These are phyloP conservation scores for Cutaneotrichosporon cavernicola DNA, from an alignment of 1,284 basidiomycete species.

Conservation along the genomic window DNA sequence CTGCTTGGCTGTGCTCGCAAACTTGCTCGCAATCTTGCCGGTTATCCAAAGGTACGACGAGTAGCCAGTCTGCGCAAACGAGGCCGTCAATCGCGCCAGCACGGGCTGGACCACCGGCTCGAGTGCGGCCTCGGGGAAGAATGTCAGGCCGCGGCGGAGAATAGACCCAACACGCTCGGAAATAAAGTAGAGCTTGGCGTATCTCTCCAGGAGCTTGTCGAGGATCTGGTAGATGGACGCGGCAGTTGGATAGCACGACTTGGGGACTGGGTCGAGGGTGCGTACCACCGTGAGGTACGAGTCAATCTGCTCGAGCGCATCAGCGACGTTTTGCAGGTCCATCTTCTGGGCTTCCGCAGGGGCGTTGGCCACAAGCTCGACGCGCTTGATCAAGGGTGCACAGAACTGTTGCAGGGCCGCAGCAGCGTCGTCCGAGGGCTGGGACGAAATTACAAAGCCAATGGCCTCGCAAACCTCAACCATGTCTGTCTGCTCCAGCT, in stretches of 20 bases:
- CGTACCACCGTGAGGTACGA: constrained; percentile 77
- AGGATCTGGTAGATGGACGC: constrained; percentile 80
- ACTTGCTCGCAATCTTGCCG: constrained; percentile 74
- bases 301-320: constrained; percentile 84
- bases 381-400: constrained; percentile 57
- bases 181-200: constrained; percentile 73
- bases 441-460: constrained; percentile 87
- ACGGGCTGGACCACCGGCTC: constrained; percentile 69
- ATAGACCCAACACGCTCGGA: constrained; percentile 86
- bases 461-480: constrained; percentile 93
- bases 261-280: constrained; percentile 75
- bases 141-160: constrained; percentile 74
- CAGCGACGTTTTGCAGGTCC: constrained; percentile 66
- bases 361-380: constrained; percentile 49
- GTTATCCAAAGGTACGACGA: constrained; percentile 93
- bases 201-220: constrained; percentile 74
- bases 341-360: constrained; percentile 58
- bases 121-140: constrained; percentile 70
- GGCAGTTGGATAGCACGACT: constrained; percentile 74
- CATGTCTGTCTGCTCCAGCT: constrained; percentile 81
- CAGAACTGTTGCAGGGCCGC: constrained; percentile 80
- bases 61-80: constrained; percentile 78
- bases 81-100: constrained; percentile 69
- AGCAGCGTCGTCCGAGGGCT: constrained; percentile 78
- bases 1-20: constrained; percentile 59